Base-by-base conservation (phyloP, 129 eudicot species). In the Flaveria ramosissima region DNA sequence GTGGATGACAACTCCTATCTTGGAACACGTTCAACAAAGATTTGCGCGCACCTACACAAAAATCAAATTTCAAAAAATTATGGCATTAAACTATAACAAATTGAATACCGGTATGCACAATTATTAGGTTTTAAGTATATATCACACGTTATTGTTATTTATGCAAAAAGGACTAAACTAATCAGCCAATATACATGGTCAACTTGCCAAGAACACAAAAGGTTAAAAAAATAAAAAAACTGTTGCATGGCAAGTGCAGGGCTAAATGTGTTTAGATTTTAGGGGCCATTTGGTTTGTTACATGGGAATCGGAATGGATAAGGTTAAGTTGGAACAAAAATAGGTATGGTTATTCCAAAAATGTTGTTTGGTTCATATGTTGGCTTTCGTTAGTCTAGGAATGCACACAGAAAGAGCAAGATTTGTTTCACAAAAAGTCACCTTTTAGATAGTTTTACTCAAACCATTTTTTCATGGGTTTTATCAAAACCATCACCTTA, bases 1-100 rank as follows among this genome's bases (percentile, higher is more conserved):
- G 86, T 62, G 99, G 99, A 89, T 89, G 99, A 59, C 99, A 95
- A 72, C 50, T 83, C 17, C 99, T 85, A 78, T 83, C 80, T 83
- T 89, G 90, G 75, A 95, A 95, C 48, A 95, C 99, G 86, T 82
- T 88, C 7, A 84, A 84, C 80, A 95, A 78, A 53, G 99, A 95
- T 78, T 95, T 95, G 36, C 83, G 86, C 24, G 86, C 89, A 63
- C 92, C 99, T 95, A 63, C 36, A 59, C 60, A 39, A 78, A 47
- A 20, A 27, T 48, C 20, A 53, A 43, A 45, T 56, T 19, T 20
- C 13, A 56, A 56, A 17, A 52, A 15, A 6, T 16, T n/a, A 23
- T 48, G 65, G 20, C 51, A 36, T 7, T 14, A 57, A 57, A 17
- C 7, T 36, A 21, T 57, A 9, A 57, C n/a, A 57, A 20, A 19